Base-by-base conservation (phyloP, 331 rosid genomes). In the Acacia concinna region DNA sequence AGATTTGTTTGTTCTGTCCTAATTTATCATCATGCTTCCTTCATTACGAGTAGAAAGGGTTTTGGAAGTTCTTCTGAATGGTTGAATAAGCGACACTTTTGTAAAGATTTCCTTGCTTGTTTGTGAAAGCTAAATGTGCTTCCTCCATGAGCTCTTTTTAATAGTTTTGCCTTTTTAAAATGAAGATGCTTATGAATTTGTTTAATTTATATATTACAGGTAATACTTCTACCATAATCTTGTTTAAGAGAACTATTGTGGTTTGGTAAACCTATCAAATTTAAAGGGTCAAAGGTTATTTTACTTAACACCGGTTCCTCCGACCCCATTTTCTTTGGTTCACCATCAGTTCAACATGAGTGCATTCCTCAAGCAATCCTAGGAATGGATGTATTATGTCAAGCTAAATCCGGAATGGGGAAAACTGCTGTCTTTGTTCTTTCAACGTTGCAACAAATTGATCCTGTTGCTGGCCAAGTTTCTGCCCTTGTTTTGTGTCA, bases 351-450 rank as follows among this genome's bases (percentile, higher is more conserved):
- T 83, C 96, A 91, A 91, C 96, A 91, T 62, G 96, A 91, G 83
- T 91, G 96, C 79, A 91, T 91, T 44, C 96, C 96, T 10, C 96
- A 91, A 91, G 96, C 96, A 57, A 91, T 91, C 69, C 89, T 91
- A 52, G 96, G 96, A 6, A 91, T 91, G 96, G 96, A 91, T 91
- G 96, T 91, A n/a, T 84, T 91, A 66, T 91, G 96, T 73, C 96
- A 91, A 81, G 96, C 96, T 37, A 91, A 91, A 84, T 91, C 96
- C 20, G 96, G 96, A 37, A 91, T 91, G 96, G 96, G 96, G 25
- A 91, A 91, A 83, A 91, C 96, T n/a, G 96, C 96, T 80, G 96
- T 91, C 28, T 91, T 91, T 84, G 96, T 91, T 76, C 88, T 91
- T 34, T 91, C 96, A n/a, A 73, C 84, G 25, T 81, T 91, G 87